A percentile compares a stretch with the other conserved stretches of the same genome.
Evolutionary conservation across 306 rosid species (phyloP).

Genomic region (Leucaena leucocephala): DNA sequence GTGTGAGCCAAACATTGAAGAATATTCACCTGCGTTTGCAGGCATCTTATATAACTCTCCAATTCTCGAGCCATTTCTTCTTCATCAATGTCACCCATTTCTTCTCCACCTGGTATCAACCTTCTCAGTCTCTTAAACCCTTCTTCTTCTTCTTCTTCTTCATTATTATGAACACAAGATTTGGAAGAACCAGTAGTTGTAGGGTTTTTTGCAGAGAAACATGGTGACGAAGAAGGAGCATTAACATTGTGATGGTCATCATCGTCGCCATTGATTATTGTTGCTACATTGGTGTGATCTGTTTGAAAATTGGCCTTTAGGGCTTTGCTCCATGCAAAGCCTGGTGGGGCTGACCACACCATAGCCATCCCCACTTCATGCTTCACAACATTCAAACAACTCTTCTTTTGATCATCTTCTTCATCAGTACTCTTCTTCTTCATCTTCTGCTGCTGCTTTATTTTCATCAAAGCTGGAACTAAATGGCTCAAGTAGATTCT

Average conservation of each 20-base stretch:
- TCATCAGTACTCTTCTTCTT: neutral
- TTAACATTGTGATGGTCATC: neutral
- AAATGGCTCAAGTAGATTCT: slow-evolving; percentile 57
- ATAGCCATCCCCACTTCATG: slow-evolving; percentile 75
- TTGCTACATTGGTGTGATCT: slow-evolving; percentile 22
- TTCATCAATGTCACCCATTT: slow-evolving; percentile 40
- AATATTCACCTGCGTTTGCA: slow-evolving; percentile 74
- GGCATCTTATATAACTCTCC: slow-evolving; percentile 65
- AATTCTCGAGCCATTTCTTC: slow-evolving; percentile 56
- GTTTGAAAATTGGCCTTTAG: slow-evolving; percentile 54
- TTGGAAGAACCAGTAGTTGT: neutral
- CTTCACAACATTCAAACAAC: slow-evolving; percentile 39
- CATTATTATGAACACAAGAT: neutral
- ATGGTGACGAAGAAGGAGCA: neutral
- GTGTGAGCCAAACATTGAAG: slow-evolving; percentile 56
- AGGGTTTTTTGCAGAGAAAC: slow-evolving; percentile 35
- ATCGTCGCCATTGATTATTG: neutral
- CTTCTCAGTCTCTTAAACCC: slow-evolving; percentile 46
- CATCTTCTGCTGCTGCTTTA: slow-evolving; percentile 30
- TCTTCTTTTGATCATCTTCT: neutral
- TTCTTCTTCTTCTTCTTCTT: slow-evolving; percentile 37
- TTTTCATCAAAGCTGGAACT: slow-evolving; percentile 55
- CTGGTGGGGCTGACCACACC: slow-evolving; percentile 54
- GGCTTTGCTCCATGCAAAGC: slow-evolving; percentile 69
- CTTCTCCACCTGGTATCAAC: slow-evolving; percentile 72